Evolutionary conservation across 345 rosid genomes (phyloP).

Genomic region (Populus davidiana): DNA sequence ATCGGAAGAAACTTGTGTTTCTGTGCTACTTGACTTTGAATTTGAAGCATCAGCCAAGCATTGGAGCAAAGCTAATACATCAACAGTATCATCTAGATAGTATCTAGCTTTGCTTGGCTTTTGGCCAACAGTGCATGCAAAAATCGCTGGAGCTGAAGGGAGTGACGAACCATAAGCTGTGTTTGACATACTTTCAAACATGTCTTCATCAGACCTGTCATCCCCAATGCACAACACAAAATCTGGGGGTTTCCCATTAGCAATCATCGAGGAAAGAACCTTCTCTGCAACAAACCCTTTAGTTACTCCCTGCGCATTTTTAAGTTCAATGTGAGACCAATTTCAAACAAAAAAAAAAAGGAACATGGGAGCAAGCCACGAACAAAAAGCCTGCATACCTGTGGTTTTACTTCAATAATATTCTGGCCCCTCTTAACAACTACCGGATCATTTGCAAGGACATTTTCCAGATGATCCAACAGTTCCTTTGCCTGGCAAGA

Average conservation of each 20-base stretch:
- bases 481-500: slow-evolving; percentile 65
- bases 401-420: slow-evolving; percentile 70
- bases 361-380: neutral
- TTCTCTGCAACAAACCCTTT: slow-evolving; percentile 26
- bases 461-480: slow-evolving; percentile 60
- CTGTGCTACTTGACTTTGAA: neutral
- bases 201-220: slow-evolving; percentile 32
- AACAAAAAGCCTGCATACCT: slow-evolving; percentile 29
- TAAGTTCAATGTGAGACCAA: slow-evolving; percentile 6
- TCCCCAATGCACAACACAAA: slow-evolving; percentile 35
- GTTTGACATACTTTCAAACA: slow-evolving; percentile 26
- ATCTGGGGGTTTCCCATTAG: slow-evolving; percentile 20
- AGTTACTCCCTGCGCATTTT: slow-evolving; percentile 25
- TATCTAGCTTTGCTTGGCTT: slow-evolving; percentile 37
- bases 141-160: slow-evolving; percentile 17
- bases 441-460: slow-evolving; percentile 62
- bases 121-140: slow-evolving; percentile 34
- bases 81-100: slow-evolving; percentile 26
- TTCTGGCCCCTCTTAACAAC: slow-evolving; percentile 53
- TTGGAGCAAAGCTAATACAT: slow-evolving; percentile 23
- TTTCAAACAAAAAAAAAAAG: neutral
- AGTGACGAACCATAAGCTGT: slow-evolving; percentile 6
- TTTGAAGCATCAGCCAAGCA: slow-evolving; percentile 19
- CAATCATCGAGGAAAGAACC: slow-evolving; percentile 26
- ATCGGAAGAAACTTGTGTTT: slow-evolving; percentile 5